Conservation (phyloP, 352 stramenopile genomes). For the Phytophthora quininea region DNA sequence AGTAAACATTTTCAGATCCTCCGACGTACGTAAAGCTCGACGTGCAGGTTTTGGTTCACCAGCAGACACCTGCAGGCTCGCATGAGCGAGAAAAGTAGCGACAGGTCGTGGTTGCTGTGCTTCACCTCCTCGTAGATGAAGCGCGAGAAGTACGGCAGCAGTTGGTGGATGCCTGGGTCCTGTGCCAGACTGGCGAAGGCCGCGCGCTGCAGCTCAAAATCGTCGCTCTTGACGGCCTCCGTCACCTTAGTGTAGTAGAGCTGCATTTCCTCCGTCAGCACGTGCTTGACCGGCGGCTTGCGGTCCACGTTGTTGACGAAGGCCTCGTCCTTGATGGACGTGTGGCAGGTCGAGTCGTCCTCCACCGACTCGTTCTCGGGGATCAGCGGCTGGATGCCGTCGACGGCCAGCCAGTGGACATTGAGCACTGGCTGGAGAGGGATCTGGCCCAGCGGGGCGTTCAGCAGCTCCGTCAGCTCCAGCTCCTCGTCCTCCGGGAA, state of each 20-base stretch:
- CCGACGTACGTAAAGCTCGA: constrained; percentile 91
- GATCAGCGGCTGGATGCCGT: constrained; percentile 83
- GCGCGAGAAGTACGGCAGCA: constrained; percentile 89
- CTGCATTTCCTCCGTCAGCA: constrained; percentile 90
- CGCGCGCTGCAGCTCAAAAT: constrained; percentile 74
- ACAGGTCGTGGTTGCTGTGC: constrained; percentile 80
- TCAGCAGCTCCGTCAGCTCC: constrained; percentile 70
- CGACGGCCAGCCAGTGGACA: constrained; percentile 84
- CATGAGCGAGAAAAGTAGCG: constrained; percentile 87
- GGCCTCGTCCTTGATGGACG: constrained; percentile 78
- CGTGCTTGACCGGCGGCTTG: constrained; percentile 85
- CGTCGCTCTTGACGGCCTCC: constrained; percentile 78
- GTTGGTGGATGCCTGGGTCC: constrained; percentile 89
- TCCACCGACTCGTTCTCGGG: constrained; percentile 85
- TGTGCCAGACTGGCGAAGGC: constrained; percentile 78
- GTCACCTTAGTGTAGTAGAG: constrained; percentile 91
- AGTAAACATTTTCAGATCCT: not conserved
- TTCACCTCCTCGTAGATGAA: constrained; percentile 91
- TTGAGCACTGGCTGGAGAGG: constrained; percentile 75
- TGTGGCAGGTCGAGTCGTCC: constrained; percentile 69
- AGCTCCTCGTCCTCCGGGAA: constrained; percentile 81
- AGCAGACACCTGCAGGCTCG: constrained; percentile 90
- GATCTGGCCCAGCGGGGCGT: constrained; percentile 74
- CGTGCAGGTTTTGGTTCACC: constrained; percentile 90
- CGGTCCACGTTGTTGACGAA: constrained; percentile 73